Percentiles rank a stretch among this genome's conserved stretches.
Conservation (phyloP, 148 eudicot species). For the Vaccinium darrowii region DNA sequence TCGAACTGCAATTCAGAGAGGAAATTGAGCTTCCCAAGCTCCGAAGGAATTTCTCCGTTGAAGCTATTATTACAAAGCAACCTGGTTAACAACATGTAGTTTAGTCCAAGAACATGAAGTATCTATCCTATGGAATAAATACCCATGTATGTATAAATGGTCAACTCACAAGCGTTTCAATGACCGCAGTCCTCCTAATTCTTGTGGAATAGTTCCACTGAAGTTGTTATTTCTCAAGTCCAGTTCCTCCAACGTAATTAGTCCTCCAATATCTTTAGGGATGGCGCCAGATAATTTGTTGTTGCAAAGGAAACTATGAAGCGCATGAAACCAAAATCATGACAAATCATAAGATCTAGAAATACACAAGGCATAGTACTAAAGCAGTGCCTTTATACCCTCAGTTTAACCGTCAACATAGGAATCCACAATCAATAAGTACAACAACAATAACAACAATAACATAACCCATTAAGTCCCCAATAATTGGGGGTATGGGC, state of each 20-base stretch:
- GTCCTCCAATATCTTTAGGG: constrained; percentile 68
- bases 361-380: background rate
- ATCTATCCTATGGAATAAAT: background rate
- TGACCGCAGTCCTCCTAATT: constrained; percentile 52
- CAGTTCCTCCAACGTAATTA: constrained; percentile 61
- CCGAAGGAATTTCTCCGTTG: constrained; percentile 56
- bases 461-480: too few relatives aligned
- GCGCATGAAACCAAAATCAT: constrained; percentile 4
- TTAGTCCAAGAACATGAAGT: constrained; percentile 11
- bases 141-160: background rate
- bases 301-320: constrained; percentile 56
- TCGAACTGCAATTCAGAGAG: constrained; percentile 68
- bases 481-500: too few relatives aligned
- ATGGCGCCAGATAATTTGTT: constrained; percentile 72
- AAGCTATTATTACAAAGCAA: constrained; percentile 72
- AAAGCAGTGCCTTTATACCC: background rate
- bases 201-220: constrained; percentile 67
- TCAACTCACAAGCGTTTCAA: constrained; percentile 69
- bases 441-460: too few relatives aligned
- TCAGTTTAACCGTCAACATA: background rate
- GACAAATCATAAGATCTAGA: background rate
- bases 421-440: background rate
- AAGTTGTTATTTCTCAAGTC: constrained; percentile 82
- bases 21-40: constrained; percentile 51
- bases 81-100: constrained; percentile 36